Evolutionary conservation across 164 flowering plant genomes (phyloP).

Genomic region (Warburgia ugandensis): DNA sequence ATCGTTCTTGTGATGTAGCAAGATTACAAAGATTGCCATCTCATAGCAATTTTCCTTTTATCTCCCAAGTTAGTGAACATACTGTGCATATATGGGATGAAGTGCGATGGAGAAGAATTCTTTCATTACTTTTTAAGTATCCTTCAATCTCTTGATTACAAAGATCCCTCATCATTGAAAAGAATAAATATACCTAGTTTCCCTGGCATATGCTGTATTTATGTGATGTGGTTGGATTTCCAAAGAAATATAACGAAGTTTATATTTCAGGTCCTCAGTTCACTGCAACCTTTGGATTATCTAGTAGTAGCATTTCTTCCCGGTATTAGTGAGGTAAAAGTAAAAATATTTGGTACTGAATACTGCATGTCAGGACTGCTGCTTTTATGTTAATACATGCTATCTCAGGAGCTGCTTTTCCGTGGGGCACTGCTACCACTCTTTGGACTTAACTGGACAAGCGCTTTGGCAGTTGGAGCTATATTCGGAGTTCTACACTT

Average conservation of each 20-base stretch:
- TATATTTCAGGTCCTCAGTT: constrained; percentile 61
- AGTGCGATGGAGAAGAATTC: too few relatives aligned
- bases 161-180: too few relatives aligned
- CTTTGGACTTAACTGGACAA: constrained; percentile 52
- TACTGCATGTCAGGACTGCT: background rate
- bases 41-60: too few relatives aligned
- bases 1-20: too few relatives aligned
- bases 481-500: constrained; percentile 76
- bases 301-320: constrained; percentile 68
- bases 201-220: background rate
- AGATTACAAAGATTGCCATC: too few relatives aligned
- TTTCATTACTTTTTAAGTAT: too few relatives aligned
- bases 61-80: too few relatives aligned
- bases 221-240: background rate
- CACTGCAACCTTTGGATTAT: constrained; percentile 76
- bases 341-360: background rate
- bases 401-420: constrained; percentile 69
- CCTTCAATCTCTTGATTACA: too few relatives aligned
- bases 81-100: too few relatives aligned
- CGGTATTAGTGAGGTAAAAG: constrained; percentile 74
- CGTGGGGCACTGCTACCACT: constrained; percentile 86
- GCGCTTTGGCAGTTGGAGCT: constrained; percentile 48
- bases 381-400: background rate
- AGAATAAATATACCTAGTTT: background rate
- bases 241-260: background rate